phyloP scores from a whole-genome alignment of 164 flowering plant species.

The Stephania cephalantha region DNA sequence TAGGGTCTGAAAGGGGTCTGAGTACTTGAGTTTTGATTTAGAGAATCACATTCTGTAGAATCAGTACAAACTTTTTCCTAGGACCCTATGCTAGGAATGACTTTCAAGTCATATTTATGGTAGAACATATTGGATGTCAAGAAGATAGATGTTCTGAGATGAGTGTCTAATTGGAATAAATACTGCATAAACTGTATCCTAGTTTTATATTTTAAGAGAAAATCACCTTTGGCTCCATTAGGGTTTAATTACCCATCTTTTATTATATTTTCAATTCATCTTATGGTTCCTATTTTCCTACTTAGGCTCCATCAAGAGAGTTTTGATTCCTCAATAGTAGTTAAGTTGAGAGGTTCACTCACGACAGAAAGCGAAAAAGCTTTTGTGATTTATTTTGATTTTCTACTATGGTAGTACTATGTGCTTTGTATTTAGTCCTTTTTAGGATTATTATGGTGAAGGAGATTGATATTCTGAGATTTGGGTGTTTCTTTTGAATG shows the following conservation, averaged over 20 bases:
- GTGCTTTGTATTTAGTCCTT: neutral
- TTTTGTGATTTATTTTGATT: too few species aligned
- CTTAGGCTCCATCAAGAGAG: too few species aligned
- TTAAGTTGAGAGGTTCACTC: too few species aligned
- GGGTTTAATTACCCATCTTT: too few species aligned
- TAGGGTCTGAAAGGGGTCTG: too few species aligned
- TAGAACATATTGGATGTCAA: neutral
- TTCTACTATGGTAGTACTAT: too few species aligned
- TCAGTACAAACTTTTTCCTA: neutral
- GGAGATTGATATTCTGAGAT: neutral
- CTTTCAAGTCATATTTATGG: neutral
- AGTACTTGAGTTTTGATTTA: too few species aligned
- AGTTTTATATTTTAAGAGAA: neutral
- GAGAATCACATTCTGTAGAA: neutral
- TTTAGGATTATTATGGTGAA: neutral
- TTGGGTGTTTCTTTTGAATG: neutral
- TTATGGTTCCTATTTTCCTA: too few species aligned
- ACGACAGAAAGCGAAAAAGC: too few species aligned
- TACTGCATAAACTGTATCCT: neutral
- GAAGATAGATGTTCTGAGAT: neutral
- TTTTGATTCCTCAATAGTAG: too few species aligned
- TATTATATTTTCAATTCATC: too few species aligned
- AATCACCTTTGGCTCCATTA: too few species aligned
- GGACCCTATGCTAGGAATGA: neutral
- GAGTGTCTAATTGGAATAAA: neutral